Base-by-base conservation (phyloP, 371 early-diverging fungal species). In the Mortierella sp. region DNA sequence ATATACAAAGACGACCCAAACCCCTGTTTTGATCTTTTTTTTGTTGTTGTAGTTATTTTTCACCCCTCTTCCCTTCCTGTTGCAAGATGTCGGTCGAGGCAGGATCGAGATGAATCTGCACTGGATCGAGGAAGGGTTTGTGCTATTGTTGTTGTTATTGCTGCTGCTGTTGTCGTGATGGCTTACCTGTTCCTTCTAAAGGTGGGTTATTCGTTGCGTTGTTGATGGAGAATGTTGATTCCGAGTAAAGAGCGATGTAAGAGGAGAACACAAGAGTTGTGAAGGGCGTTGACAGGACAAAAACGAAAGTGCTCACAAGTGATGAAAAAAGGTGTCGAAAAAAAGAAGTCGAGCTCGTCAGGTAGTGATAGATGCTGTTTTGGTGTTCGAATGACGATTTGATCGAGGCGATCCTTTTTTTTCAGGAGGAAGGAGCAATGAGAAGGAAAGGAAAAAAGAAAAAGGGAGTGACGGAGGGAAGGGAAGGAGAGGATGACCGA, bases 381-480 rank as follows among this genome's bases (percentile, higher is more conserved):
- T 32, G 32, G 16, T 63, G 38, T 63, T 63, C 63, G 63, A 63
- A 38, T 35, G 63, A 63, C 21, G 63, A 35, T 38, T 63, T 63
- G 63, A 63, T 63, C 63, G 63, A 63, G 63, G 63, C 38, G 63
- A 63, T 29, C 32, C 49, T 27, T 46, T 24, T 24, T 46, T 71
- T 29, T 35, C 63, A 56, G 60, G 44, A 58, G 56, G 38, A 55
- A 29, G 56, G 70, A 74, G 56, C 29, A 43, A 58, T 41, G 75
- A 44, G 48, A 32, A 43, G 24, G 27, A 44, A 27, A 35, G 49
- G 56, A 56, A 35, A 29, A 44, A 43, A 48, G 29, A 41, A 54
- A 46, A 41, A 56, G 56, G 48, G 60, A 54, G 70, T 71, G 35
- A n/a, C 27, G 71, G 18, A 73, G 24, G 35, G 32, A 49, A 56